Evolutionary conservation across 2,329 filamentous ascomycete species (phyloP), one percentile per base, ranked within the genome.

Genomic region (Aureobasidium sp.): DNA sequence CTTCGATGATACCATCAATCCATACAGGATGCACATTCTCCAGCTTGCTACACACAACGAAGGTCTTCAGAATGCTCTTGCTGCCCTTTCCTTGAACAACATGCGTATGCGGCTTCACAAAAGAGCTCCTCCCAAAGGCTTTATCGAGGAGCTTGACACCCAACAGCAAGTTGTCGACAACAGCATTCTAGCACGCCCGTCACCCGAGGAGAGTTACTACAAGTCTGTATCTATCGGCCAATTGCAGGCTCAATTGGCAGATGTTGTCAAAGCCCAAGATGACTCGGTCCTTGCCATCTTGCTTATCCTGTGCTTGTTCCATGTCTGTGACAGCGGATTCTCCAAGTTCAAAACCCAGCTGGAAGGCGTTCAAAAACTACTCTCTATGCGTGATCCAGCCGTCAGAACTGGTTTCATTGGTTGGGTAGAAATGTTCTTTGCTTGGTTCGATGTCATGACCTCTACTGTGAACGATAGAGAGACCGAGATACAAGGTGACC

Each of bases 311-410:
- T 95, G 90, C 66, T 83, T 96, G 56, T 95, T 95, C 67, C 87
- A 94, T 60, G 90, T 95, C 71, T 93, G 89, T 57, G 90, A 96
- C 68, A 93, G 88, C 1, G 91, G 91, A 3, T 85, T 96, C 60
- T 89, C 88, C 17, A 91, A 91, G 63, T 96, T 96, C 70, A 88
- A 90, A 60, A 93, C 88, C 0, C 91, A 96, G 66, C 90, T 96
- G 63, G 89, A 89, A 1, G 90, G 91, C 0, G 90, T 96, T 34
- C 90, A 90, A 70, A 94, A 94, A 73, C 82, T 97, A 27, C 78
- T 96, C 10, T 80, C 84, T 3, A 80, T 95, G 71, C 80, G 90
- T 55, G 80, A 85, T 59, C 74, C 80, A 65, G 70, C 77, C 66
- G 63, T 82, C 63, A 68, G 80, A 40, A 75, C 75, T 11, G 73